phyloP scores from a whole-genome alignment of 1,139 yeast species.

The Yarrowia galli region DNA sequence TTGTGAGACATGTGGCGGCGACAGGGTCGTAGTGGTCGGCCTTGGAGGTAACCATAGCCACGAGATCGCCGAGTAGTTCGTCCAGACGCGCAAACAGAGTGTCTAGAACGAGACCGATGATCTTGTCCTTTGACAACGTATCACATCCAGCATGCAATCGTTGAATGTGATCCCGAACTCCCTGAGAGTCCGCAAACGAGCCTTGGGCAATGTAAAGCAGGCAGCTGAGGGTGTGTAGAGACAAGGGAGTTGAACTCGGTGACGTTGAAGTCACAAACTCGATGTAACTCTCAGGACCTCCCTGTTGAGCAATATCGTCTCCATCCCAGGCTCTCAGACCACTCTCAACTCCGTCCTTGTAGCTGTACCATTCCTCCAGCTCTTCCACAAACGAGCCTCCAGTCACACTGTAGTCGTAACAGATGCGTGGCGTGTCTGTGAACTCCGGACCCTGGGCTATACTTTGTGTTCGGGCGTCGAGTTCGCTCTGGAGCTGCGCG shows the following conservation, averaged over 20 bases:
- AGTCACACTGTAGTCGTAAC: constrained; percentile 33
- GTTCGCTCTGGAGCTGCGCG: constrained; percentile 38
- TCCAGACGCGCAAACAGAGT: background rate
- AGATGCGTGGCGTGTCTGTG: constrained; percentile 32
- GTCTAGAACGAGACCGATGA: background rate
- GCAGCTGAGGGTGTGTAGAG: constrained; percentile 36
- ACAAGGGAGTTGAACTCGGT: background rate
- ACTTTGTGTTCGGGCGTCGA: constrained; percentile 25
- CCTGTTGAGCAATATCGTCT: constrained; percentile 6
- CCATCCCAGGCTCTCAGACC: constrained; percentile 20
- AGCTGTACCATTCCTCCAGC: constrained; percentile 31
- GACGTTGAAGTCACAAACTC: background rate
- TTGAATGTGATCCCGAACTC: constrained; percentile 53
- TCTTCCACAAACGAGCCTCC: constrained; percentile 10
- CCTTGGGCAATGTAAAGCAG: constrained; percentile 56
- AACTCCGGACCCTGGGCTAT: constrained; percentile 40
- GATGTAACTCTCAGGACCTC: background rate
- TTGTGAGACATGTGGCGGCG: background rate
- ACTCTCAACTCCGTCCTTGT: constrained; percentile 14
- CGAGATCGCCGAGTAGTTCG: constrained; percentile 6
- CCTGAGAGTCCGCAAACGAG: constrained; percentile 50
- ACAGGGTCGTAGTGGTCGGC: background rate
- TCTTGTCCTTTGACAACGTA: background rate
- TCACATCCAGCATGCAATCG: constrained; percentile 50
- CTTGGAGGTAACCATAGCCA: constrained; percentile 10